These are phyloP conservation scores for Ochromonadaceae sp. DNA, from an alignment of 352 stramenopile species.

Conservation along the genomic window DNA sequence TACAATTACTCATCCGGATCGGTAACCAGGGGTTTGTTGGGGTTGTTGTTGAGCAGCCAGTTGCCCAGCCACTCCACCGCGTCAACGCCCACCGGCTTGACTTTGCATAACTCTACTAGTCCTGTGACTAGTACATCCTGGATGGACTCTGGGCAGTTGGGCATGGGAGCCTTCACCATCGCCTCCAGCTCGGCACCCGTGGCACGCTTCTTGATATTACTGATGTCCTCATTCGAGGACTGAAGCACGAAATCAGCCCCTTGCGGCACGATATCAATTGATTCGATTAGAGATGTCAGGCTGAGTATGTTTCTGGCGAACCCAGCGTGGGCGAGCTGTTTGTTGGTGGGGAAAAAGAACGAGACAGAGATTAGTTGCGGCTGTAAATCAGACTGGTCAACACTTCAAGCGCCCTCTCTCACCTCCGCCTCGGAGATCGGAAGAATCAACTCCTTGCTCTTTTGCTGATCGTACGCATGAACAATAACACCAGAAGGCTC, in stretches of 20 bases:
- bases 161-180: not conserved
- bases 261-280: conserved; percentile 4
- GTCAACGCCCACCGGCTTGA: conserved; percentile 4
- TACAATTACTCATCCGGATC: conserved; percentile 4
- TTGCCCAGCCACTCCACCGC: conserved; percentile 10
- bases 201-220: not conserved
- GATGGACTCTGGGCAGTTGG: too few relatives aligned
- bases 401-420: too few relatives aligned
- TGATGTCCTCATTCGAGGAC: not conserved
- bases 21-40: not conserved
- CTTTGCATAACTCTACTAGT: conserved; percentile 9
- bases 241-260: not conserved
- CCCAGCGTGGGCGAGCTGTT: not conserved
- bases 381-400: too few relatives aligned
- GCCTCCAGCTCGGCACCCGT: not conserved
- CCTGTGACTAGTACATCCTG: conserved; percentile 6
- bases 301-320: not conserved
- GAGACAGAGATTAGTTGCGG: too few relatives aligned
- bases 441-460: conserved; percentile 14
- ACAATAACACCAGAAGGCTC: conserved; percentile 12
- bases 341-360: not conserved
- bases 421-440: conserved; percentile 2
- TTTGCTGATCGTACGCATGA: conserved; percentile 14
- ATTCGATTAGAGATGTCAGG: not conserved
- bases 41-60: conserved; percentile 15